Conservation (phyloP, 179 eudicot genomes). For the Beta lomatogona region DNA sequence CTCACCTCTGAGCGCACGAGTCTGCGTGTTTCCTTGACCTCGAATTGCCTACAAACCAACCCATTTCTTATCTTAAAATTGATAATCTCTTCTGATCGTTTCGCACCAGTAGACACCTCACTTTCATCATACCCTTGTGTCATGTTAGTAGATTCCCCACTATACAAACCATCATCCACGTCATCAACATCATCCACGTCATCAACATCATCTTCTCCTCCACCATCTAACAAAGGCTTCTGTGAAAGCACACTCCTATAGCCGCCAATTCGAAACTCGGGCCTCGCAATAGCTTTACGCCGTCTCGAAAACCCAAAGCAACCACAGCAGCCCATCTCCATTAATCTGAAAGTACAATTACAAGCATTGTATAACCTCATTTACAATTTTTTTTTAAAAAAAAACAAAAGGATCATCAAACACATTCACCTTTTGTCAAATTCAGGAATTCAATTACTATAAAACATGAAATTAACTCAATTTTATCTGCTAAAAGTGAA, state of each 20-base stretch:
- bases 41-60: constrained; percentile 71
- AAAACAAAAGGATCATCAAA: not conserved
- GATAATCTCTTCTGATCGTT: constrained; percentile 76
- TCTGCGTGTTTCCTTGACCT: constrained; percentile 79
- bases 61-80: constrained; percentile 58
- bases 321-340: constrained; percentile 87
- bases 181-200: constrained; percentile 29
- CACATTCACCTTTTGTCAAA: not conserved
- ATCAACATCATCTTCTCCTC: constrained; percentile 39
- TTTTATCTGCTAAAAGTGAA: not conserved
- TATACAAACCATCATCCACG: constrained; percentile 39
- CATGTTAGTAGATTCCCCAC: constrained; percentile 58
- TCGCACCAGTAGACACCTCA: constrained; percentile 52
- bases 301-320: constrained; percentile 85
- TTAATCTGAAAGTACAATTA: constrained; percentile 28
- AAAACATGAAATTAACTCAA: not conserved
- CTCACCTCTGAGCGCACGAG: constrained; percentile 83
- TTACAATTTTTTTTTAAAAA: not conserved
- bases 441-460: not conserved
- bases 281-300: constrained; percentile 42
- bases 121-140: constrained; percentile 54
- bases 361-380: constrained; percentile 6
- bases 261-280: constrained; percentile 27
- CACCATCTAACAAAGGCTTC: constrained; percentile 48
- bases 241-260: constrained; percentile 44